Conservation (phyloP, 1,139 yeast species). For the Eremothecium cymbalariae region DNA sequence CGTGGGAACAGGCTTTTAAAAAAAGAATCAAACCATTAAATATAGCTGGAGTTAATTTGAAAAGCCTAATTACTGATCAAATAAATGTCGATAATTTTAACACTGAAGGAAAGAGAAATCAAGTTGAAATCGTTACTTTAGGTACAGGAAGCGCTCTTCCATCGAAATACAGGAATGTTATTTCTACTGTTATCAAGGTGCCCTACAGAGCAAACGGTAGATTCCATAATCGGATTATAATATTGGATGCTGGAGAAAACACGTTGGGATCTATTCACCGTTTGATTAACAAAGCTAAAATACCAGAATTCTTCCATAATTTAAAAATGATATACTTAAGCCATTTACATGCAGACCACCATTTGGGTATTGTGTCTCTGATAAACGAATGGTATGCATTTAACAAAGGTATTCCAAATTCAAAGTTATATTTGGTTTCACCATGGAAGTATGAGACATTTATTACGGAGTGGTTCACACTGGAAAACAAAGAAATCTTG, state of each 20-base stretch:
- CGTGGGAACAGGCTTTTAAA: constrained; percentile 41
- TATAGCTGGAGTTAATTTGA: constrained; percentile 13
- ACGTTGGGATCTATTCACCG: constrained; percentile 69
- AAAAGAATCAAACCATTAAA: constrained; percentile 35
- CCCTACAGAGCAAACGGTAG: constrained; percentile 39
- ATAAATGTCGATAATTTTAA: constrained; percentile 20
- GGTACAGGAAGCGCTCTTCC: constrained; percentile 97
- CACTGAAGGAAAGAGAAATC: constrained; percentile 31
- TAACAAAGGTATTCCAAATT: constrained; percentile 27
- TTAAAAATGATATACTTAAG: constrained; percentile 62
- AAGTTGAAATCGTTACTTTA: constrained; percentile 65
- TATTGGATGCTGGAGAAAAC: constrained; percentile 92
- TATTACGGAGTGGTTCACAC: constrained; percentile 57
- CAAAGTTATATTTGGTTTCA: constrained; percentile 46
- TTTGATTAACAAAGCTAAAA: constrained; percentile 44
- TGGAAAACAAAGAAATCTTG: constrained; percentile 42
- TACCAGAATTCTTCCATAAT: constrained; percentile 40
- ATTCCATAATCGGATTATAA: constrained; percentile 37
- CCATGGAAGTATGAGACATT: constrained; percentile 74
- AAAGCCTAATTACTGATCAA: constrained; percentile 16
- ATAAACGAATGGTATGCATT: constrained; percentile 58
- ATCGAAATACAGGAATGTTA: constrained; percentile 73
- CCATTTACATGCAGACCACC: constrained; percentile 97
- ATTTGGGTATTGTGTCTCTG: constrained; percentile 69
- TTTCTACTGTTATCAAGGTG: constrained; percentile 64